A percentile compares a stretch with the other conserved stretches of the same genome.
phyloP scores from a whole-genome alignment of 129 eudicot genomes.

The Helianthus annuus region HanXRQr2.0-SUNRISE NC_035443.2:173000593-173001092 shows the following conservation, averaged over 20 bases:
- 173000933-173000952: conserved; percentile 31
- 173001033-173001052: conserved; percentile 24
- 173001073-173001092: conserved; percentile 54
- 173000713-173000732: no score
- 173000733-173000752: no score
- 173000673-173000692: no score
- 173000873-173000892: conserved; percentile 54
- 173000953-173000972: not conserved
- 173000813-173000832: not conserved
- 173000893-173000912: conserved; percentile 49
- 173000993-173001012: not conserved
- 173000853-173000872: conserved; percentile 54
- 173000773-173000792: not conserved
- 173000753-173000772: not conserved
- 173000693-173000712: no score
- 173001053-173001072: conserved; percentile 38
- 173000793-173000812: not conserved
- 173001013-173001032: not conserved
- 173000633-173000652: no score
- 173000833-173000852: conserved; percentile 43
- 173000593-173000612: no score
- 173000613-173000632: no score
- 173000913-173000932: conserved; percentile 54
- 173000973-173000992: no score
- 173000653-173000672: no score